Percentiles rank a stretch among this genome's conserved stretches.
phyloP scores from a whole-genome alignment of 2,329 filamentous ascomycete species.

The Cercospora zeina region DNA sequence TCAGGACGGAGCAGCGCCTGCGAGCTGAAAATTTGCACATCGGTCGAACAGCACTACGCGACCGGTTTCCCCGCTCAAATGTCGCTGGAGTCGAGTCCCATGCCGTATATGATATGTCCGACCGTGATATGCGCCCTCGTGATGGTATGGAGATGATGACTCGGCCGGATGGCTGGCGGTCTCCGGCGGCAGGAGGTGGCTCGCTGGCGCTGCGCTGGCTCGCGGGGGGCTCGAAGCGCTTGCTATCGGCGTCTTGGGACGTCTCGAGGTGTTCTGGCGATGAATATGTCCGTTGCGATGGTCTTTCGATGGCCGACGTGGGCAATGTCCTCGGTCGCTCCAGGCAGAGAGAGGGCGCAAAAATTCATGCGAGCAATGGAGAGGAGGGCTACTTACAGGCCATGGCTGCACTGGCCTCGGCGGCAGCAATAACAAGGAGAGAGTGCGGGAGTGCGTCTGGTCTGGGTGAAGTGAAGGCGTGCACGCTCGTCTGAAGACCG shows the following conservation, averaged over 20 bases:
- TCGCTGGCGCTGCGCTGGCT: constrained; percentile 24
- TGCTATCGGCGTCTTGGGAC: constrained; percentile 28
- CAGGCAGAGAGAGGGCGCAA: constrained; percentile 15
- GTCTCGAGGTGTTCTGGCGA: constrained; percentile 25
- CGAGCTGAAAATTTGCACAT: constrained; percentile 38
- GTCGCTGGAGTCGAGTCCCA: constrained; percentile 32
- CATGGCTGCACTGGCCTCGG: constrained; percentile 51
- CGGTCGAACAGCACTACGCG: constrained; percentile 43
- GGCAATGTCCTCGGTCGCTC: constrained; percentile 25
- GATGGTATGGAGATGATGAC: constrained; percentile 34
- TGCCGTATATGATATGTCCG: constrained; percentile 42
- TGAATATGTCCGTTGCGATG: constrained; percentile 35
- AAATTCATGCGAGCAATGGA: constrained; percentile 40
- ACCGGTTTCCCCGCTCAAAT: constrained; percentile 44
- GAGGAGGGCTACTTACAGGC: constrained; percentile 56
- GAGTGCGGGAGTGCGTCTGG: constrained; percentile 20
- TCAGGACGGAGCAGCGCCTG: constrained; percentile 34
- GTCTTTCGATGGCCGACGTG: constrained; percentile 33
- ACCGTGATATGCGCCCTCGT: constrained; percentile 41
- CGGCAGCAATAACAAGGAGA: constrained; percentile 22
- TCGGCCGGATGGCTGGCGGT: constrained; percentile 24
- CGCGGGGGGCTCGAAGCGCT: constrained; percentile 14
- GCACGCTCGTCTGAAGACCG: constrained; percentile 8
- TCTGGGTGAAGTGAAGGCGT: constrained; percentile 14
- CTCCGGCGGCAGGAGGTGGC: constrained; percentile 24